Evolutionary conservation across 495 filamentous ascomycete genomes (phyloP), one percentile per base, ranked within the genome.

Genomic region (Daldinia grandis): DNA sequence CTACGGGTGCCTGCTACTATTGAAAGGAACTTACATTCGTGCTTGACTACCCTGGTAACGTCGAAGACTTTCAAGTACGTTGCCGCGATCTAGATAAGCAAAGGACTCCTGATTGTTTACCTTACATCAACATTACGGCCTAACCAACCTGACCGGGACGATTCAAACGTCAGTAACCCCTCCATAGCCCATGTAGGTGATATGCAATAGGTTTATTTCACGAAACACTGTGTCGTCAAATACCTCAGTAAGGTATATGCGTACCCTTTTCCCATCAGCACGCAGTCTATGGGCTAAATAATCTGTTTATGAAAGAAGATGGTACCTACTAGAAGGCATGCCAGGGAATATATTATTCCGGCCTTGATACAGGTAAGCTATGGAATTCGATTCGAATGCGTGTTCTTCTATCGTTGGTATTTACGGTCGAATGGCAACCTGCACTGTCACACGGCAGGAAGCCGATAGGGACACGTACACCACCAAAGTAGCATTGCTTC

Each of bases 391-490:
- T 2, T 47, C 10, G 0, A 5, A 47, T 10, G 17, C 19, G 17
- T 47, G 42, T 47, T 47, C 9, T 21, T 47, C 19, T 21, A 10
- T 21, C 19, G 42, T 53, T 53, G 24, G 49, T 30, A 30, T 35
- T 5, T 17, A 5, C 19, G 4, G 8, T 21, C 21, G 9, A 3
- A 35, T 8, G 30, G 17, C 19, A 37, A n/a, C 53, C 15, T 56
- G 30, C 30, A 56, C n/a, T 21, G 27, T 12, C 30, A 56, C 53
- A 8, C 12, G 30, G 44, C 7, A 54, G 33, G 12, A 38, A 49
- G 35, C 24, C 19, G 33, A 64, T 44, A 49, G 62, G 37, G 14
- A 59, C 24, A 62, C 50, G 38, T 64, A 47, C 50, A 12, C 10
- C 55, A 40, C 33, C 21, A 40, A 59, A 42, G 24, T 30, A 50